Evolutionary conservation across 2,329 filamentous ascomycete genomes (phyloP).

Genomic region (Byssothecium circinans): DNA sequence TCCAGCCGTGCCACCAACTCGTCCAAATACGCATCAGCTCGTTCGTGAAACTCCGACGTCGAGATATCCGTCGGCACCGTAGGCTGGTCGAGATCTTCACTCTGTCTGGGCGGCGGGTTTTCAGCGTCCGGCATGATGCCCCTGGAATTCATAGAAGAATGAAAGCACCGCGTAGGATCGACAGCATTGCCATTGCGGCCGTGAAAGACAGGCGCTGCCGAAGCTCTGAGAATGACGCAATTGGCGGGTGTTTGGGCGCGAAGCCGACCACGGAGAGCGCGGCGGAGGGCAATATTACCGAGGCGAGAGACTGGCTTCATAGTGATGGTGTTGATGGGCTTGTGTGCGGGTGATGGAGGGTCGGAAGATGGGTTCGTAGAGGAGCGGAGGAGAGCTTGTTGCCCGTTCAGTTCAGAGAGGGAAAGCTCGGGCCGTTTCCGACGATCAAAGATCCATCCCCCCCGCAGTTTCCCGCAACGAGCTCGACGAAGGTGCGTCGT

Average conservation of each 20-base stretch:
- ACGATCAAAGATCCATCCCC: too few species aligned
- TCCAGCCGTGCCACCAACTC: conserved; percentile 65
- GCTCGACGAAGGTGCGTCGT: too few species aligned
- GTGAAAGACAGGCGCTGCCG: conserved; percentile 5
- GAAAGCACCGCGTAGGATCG: conserved; percentile 25
- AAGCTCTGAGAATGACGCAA: conserved; percentile 30
- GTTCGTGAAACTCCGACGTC: conserved; percentile 72
- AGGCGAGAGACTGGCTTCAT: conserved; percentile 30
- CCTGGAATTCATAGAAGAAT: conserved; percentile 22
- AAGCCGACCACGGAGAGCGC: conserved; percentile 21
- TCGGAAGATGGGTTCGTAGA: neutral
- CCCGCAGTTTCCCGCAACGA: conserved; percentile 1
- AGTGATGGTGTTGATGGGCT: conserved; percentile 10
- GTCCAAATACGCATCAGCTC: conserved; percentile 75
- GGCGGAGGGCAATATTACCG: conserved; percentile 23
- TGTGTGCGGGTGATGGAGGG: neutral
- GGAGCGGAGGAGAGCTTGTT: conserved; percentile 10
- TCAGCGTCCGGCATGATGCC: conserved; percentile 51
- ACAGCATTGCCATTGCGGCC: conserved; percentile 8
- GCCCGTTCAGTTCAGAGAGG: conserved; percentile 5
- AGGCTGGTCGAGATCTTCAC: conserved; percentile 40
- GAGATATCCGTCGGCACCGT: conserved; percentile 65
- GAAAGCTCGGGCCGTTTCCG: conserved; percentile 12
- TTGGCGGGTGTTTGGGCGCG: conserved; percentile 24
- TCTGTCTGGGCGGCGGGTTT: conserved; percentile 42